A percentile compares a stretch with the other conserved stretches of the same genome.
phyloP scores from a whole-genome alignment of 2,329 filamentous ascomycete genomes.

The Pseudocercospora cruenta region DNA sequence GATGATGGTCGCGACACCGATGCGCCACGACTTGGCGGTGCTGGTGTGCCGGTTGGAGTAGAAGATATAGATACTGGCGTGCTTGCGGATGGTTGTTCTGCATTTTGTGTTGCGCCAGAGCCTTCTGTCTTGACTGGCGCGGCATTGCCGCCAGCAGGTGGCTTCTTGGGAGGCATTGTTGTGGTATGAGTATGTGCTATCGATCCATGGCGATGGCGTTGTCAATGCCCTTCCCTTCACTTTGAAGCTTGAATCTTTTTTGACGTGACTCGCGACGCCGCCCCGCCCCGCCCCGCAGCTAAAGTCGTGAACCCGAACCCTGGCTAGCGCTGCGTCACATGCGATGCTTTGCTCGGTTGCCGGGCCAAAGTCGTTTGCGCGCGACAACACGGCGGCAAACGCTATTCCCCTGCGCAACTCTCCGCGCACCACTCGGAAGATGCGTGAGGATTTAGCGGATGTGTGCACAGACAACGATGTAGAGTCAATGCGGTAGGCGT shows the following conservation, averaged over 20 bases:
- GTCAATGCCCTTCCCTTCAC: background rate
- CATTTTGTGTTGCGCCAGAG: background rate
- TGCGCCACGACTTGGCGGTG: conserved; percentile 16
- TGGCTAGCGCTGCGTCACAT: background rate
- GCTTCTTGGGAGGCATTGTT: conserved; percentile 15
- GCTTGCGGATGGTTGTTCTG: conserved; percentile 10
- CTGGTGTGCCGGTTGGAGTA: conserved; percentile 17
- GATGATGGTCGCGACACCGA: conserved; percentile 22
- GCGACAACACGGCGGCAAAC: conserved; percentile 2
- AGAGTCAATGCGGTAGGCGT: background rate
- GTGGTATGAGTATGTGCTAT: conserved; percentile 3
- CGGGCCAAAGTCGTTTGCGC: conserved; percentile 1
- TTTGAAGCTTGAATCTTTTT: conserved; percentile 4
- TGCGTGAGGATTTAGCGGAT: background rate
- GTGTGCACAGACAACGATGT: background rate
- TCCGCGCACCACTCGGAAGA: background rate
- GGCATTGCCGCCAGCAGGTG: background rate
- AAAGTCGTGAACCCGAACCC: background rate
- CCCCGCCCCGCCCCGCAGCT: background rate
- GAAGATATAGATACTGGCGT: conserved; percentile 9
- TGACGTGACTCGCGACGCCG: background rate
- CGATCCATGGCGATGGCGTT: background rate
- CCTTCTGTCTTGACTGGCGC: conserved; percentile 7
- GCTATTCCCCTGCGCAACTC: background rate
- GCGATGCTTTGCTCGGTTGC: background rate